A percentile compares a stretch with the other conserved stretches of the same genome.
Conservation (phyloP, 2,329 filamentous ascomycete genomes). For the Fusarium luffae region DNA sequence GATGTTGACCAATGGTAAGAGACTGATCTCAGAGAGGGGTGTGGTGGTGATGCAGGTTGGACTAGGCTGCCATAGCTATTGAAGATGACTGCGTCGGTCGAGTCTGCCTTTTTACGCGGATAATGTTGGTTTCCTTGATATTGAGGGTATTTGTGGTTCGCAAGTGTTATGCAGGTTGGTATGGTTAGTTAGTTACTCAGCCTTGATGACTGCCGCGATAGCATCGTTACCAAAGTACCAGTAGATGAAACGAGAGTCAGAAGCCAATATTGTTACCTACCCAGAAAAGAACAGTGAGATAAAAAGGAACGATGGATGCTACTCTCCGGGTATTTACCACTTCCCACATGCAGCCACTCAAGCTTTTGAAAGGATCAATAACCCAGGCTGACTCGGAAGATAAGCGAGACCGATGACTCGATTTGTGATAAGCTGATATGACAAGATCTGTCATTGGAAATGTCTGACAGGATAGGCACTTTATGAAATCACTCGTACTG, state of each 20-base stretch:
- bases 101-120: conserved; percentile 26
- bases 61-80: conserved; percentile 38
- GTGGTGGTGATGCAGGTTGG: conserved; percentile 39
- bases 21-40: conserved; percentile 16
- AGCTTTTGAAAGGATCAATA: neutral
- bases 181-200: neutral
- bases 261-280: neutral
- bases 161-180: conserved; percentile 1
- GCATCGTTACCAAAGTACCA: neutral
- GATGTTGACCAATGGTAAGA: conserved; percentile 27
- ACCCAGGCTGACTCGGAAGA: neutral
- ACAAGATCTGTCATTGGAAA: neutral
- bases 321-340: neutral
- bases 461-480: neutral
- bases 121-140: neutral
- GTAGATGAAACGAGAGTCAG: neutral
- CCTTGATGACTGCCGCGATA: neutral
- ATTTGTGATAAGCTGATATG: conserved; percentile 17
- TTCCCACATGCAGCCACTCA: neutral
- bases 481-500: neutral
- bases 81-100: conserved; percentile 25
- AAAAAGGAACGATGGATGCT: neutral
- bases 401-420: conserved; percentile 14
- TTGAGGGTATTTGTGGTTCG: conserved; percentile 20
- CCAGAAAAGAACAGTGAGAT: neutral